Evolutionary conservation across 139 green algal genomes (phyloP), one percentile per base, ranked within the genome.

Genomic region (Chlamydomonas schloesseri): DNA sequence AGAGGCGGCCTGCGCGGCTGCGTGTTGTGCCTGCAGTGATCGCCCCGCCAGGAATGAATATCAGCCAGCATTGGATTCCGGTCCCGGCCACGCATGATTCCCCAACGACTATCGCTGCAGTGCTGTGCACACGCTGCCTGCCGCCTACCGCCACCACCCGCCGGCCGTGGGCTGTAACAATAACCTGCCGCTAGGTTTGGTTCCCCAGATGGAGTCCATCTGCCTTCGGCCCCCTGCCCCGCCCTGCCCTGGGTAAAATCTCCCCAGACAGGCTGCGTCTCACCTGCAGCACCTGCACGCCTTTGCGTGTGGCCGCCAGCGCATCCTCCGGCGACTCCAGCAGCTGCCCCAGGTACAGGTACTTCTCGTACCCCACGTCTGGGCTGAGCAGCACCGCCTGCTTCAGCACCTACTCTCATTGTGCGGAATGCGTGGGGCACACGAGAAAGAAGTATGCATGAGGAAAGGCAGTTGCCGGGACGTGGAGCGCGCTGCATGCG

Each of bases 321-420:
- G 73, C 83, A 55, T 88, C 62, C 15, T 28, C 71, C 18, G 73
- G 84, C 26, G 84, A 75, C 65, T 88, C 84, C 74, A 88, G 28
- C 55, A 97, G 84, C 88, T 97, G 96, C 11, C 93, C 95, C n/a
- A 98, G 91, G 87, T 98, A 98, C 91, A 98, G 95, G 88, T 95
- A 98, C 85, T 98, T 98, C 62, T 97, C 94, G 81, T 94, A 94
- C 21, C 96, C 96, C 1, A 73, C 67, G 6, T 97, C 91, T 1
- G 95, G 95, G 37, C 88, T 86, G 20, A 96, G 33, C 31, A 83
- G 60, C 24, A 95, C 93, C 2, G 92, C 90, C 15, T 83, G 82
- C 50, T 86, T 88, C 31, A 98, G 92, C 47, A 94, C 85, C 89
- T 90, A n/a, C n/a, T n/a, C n/a, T n/a, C n/a, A n/a, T n/a, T n/a